Evolutionary conservation across 768 basidiomycete genomes (phyloP), one percentile per base, ranked within the genome.

Genomic region (Clitopilus hobsonii): DNA sequence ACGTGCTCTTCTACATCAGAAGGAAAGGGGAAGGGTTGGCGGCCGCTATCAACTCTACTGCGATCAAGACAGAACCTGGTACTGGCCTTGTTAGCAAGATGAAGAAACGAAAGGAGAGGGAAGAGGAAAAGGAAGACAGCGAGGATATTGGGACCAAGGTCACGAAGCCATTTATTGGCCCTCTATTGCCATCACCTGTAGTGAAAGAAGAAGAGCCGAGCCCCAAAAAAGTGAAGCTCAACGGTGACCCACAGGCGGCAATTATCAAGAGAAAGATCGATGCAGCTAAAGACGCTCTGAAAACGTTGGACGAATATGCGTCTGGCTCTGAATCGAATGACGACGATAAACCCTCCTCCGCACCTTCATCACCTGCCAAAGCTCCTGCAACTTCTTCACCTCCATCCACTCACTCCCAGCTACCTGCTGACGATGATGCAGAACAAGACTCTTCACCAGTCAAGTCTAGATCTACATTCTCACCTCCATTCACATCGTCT

Each of bases 1-100:
- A 99, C 61, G 82, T 98, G 58, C 75, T 99, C 54, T 94, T 96
- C 72, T 99, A 98, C 69, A 80, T 93, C 41, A 84, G 85, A 51
- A 85, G 87, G 54, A 88, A 84, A 68, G 91, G 91, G 6, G 86
- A 91, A 63, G 80, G 77, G 4, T 72, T 91, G 48, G 82, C 88
- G 60, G 83, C 85, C 16, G 86, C 81, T 5, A 71, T 89, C 54
- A 75, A 73, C 22, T 62, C 71, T 18, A 59, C 54, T 13, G 59
- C 61, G 13, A 54, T 67, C 24, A 54, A 64, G 14, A 62, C 64
- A 50, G 79, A 70, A 62, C 69, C 63, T 24, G 73, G 71, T 7
- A 61, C 88, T 48, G 71, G 49, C 7, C 29, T 51, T 7, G 23
- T 77, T 1, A 74, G 79, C 5, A 76, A 74, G 60, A 79, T 74